These are phyloP conservation scores for Blastobotrys capitulatus DNA, from an alignment of 1,139 yeast genomes.

Conservation along the genomic window DNA sequence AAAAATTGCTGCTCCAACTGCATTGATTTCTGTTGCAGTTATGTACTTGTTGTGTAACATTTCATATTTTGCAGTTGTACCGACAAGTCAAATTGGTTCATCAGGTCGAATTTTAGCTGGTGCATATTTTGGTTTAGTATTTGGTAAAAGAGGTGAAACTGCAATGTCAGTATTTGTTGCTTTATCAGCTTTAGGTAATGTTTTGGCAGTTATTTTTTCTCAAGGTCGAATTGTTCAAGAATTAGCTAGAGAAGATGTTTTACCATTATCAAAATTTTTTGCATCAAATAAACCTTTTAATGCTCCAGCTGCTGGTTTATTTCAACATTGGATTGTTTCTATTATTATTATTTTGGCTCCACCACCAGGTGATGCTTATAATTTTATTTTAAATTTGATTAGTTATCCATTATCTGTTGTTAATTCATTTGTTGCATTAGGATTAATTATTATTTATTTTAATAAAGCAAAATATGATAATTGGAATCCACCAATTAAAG, in stretches of 20 bases:
- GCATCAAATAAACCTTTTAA: slow-evolving; percentile 52
- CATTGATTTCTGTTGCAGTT: slow-evolving; percentile 53
- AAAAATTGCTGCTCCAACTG: slow-evolving; percentile 66
- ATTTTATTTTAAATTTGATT: slow-evolving; percentile 66
- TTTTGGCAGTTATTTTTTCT: slow-evolving; percentile 69
- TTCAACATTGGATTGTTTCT: slow-evolving; percentile 51
- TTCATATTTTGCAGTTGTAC: slow-evolving; percentile 73
- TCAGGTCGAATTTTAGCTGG: slow-evolving; percentile 75
- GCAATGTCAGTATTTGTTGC: slow-evolving; percentile 72
- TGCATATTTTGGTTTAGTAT: slow-evolving; percentile 64
- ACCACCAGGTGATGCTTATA: slow-evolving; percentile 76
- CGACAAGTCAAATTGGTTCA: slow-evolving; percentile 50
- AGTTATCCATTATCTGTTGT: slow-evolving; percentile 72
- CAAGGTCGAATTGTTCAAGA: slow-evolving; percentile 76
- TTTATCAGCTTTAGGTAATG: slow-evolving; percentile 71
- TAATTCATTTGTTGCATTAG: slow-evolving; percentile 69
- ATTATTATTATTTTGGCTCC: slow-evolving; percentile 54
- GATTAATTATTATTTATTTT: slow-evolving; percentile 57
- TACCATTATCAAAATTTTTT: slow-evolving; percentile 60
- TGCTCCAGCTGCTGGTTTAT: slow-evolving; percentile 49
- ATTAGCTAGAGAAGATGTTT: slow-evolving; percentile 62
- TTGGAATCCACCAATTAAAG: slow-evolving; percentile 76
- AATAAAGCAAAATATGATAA: slow-evolving; percentile 43
- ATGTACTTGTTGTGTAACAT: slow-evolving; percentile 65
- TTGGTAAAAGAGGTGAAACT: slow-evolving; percentile 59